Evolutionary conservation across 495 filamentous ascomycete species (phyloP).

Genomic region (Xylaria venustula): DNA sequence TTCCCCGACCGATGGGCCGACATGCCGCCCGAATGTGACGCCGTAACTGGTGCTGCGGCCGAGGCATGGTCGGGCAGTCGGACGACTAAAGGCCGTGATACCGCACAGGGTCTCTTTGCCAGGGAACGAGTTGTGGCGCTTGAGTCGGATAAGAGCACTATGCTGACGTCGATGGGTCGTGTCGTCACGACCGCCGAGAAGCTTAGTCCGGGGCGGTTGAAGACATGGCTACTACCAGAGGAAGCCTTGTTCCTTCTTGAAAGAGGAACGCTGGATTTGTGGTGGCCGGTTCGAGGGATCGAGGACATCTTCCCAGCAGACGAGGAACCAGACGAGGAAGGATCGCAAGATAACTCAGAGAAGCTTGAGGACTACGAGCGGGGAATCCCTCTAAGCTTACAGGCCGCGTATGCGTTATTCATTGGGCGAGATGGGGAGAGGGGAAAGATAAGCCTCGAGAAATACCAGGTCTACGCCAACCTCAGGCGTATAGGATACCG

Average conservation of each 20-base stretch:
- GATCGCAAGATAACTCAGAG: slow-evolving; percentile 16
- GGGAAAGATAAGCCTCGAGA: slow-evolving; percentile 67
- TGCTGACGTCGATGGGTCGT: slow-evolving; percentile 43
- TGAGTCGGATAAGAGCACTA: slow-evolving; percentile 40
- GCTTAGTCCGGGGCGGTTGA: slow-evolving; percentile 47
- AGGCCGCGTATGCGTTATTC: slow-evolving; percentile 83
- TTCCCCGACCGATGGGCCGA: slow-evolving; percentile 48
- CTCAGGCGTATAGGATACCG: slow-evolving; percentile 83
- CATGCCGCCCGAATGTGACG: slow-evolving; percentile 27
- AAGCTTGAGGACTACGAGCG: slow-evolving; percentile 49
- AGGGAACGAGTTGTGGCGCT: slow-evolving; percentile 51
- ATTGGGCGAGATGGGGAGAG: slow-evolving; percentile 61
- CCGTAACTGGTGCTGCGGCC: slow-evolving; percentile 20
- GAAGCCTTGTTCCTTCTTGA: slow-evolving; percentile 89
- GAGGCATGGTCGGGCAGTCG: background rate
- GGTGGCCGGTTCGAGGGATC: slow-evolving; percentile 62
- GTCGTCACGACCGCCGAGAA: slow-evolving; percentile 40
- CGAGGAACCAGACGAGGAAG: slow-evolving; percentile 22
- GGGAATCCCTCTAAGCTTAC: slow-evolving; percentile 79
- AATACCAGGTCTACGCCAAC: slow-evolving; percentile 82
- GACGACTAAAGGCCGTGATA: slow-evolving; percentile 19
- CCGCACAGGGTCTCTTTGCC: slow-evolving; percentile 36
- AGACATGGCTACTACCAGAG: slow-evolving; percentile 84
- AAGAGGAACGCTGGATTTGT: slow-evolving; percentile 77
- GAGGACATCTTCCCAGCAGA: slow-evolving; percentile 37